Evolutionary conservation across 2,329 filamentous ascomycete species (phyloP), one percentile per base, ranked within the genome.

Genomic region (Pseudogymnoascus sp.): DNA sequence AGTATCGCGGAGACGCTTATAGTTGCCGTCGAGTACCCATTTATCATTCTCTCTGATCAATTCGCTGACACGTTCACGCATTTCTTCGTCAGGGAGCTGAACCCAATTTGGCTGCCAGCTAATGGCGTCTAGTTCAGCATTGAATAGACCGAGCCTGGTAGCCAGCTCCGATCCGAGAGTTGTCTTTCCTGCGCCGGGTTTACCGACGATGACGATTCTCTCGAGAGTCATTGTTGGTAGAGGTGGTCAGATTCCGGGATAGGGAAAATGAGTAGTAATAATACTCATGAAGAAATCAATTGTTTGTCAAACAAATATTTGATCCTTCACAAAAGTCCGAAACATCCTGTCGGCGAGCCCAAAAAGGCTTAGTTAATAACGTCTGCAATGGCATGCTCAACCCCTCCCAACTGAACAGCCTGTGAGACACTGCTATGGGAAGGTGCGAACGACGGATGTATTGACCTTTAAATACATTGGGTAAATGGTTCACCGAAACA

Each of bases 261-360:
- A 44, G 41, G 4, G 8, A 48, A n/a, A 29, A 15, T 13, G 15
- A 8, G 44, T 15, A 51, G 9, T 29, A 31, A 51, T 51, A 25
- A 13, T 13, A 10, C 4, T 48, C 15, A 31, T 15, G 25, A n/a
- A 10, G 44, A 9, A 21, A 29, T 9, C 15, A 25, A 5, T 51
- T 51, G 21, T 31, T 15, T 51, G 39, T 42, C 13, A 29, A 29
- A 48, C 25, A 27, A 29, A 51, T 51, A 51, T 51, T 8, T 10
- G 7, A 31, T 10, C 4, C 27, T 31, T 51, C 44, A 31, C 12
- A 17, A 44, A 44, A 44, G 41, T 27, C 42, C 6, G 44, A 51
- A n/a, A 51, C 25, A 51, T 51, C 25, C 25, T 31, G 17, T 51
- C 44, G 44, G 44, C 44, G 44, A 51, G 44, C 71, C 10, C 68